Percentiles rank a stretch among this genome's conserved stretches.
Evolutionary conservation across 345 rosid genomes (phyloP).

Genomic region (Anacardium occidentale): DNA sequence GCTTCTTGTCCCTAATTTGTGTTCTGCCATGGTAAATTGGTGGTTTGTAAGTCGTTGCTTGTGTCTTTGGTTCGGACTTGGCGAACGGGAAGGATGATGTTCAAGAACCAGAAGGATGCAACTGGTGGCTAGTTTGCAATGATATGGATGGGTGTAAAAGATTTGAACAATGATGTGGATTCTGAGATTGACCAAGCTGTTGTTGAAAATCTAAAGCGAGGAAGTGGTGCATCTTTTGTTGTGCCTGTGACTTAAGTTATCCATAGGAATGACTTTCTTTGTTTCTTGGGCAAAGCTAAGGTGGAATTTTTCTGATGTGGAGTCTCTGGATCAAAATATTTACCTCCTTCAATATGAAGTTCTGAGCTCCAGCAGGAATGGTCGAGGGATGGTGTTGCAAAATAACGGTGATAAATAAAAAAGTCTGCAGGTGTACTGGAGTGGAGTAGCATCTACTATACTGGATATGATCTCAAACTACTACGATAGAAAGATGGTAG

Average conservation of each 20-base stretch:
- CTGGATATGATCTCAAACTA: conserved; percentile 25
- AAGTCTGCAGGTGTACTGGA: conserved; percentile 20
- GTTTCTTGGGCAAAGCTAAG: conserved; percentile 23
- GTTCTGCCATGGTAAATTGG: too few species aligned
- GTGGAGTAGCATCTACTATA: conserved; percentile 25
- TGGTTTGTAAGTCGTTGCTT: conserved; percentile 12
- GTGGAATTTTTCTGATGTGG: conserved; percentile 10
- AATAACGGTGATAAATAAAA: conserved; percentile 8
- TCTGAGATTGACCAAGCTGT: conserved; percentile 15
- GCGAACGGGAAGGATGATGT: neutral
- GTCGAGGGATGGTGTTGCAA: conserved; percentile 14
- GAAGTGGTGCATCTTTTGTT: conserved; percentile 5
- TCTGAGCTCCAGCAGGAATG: neutral
- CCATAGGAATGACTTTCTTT: neutral
- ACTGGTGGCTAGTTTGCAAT: conserved; percentile 13
- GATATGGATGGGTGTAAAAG: conserved; percentile 15
- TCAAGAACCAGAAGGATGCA: neutral
- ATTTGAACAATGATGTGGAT: neutral
- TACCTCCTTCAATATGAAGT: neutral
- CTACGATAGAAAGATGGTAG: conserved; percentile 22
- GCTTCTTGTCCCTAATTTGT: too few species aligned
- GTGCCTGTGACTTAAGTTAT: conserved; percentile 4
- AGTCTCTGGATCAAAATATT: conserved; percentile 7
- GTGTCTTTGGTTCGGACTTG: conserved; percentile 16
- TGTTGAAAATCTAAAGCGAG: conserved; percentile 18